Conservation (phyloP, 108 stramenopile genomes). For the Nannochloropsis salina region DNA sequence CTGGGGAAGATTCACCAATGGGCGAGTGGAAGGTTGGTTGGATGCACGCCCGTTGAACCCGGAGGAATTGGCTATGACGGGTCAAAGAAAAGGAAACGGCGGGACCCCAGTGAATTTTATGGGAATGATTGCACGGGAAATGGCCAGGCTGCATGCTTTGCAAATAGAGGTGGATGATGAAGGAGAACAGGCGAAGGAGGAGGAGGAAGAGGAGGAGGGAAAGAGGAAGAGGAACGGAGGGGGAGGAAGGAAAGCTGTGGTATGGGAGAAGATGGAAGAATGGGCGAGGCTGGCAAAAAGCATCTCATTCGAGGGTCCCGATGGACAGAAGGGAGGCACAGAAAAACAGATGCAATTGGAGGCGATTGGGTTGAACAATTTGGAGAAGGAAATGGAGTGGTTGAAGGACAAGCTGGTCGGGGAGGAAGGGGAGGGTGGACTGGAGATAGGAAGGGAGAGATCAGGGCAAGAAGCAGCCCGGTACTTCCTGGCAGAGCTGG, state of each 20-base stretch:
- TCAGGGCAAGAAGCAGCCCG: not conserved
- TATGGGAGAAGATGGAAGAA: not conserved
- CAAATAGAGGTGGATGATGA: not conserved
- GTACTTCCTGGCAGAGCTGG: not conserved
- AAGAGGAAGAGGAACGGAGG: not conserved
- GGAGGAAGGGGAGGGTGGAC: not conserved
- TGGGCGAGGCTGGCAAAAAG: not conserved
- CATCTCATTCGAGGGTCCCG: not conserved
- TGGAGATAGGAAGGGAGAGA: not conserved
- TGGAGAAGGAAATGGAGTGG: not conserved
- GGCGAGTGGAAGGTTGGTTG: constrained; percentile 43
- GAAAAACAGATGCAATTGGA: not conserved
- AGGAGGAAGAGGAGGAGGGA: not conserved
- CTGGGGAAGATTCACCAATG: constrained; percentile 41
- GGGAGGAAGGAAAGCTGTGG: not conserved
- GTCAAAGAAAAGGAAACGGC: constrained; percentile 17
- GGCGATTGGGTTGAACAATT: not conserved
- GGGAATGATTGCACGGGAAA: constrained; percentile 33
- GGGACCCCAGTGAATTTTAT: constrained; percentile 23
- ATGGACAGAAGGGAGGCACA: not conserved
- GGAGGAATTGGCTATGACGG: not conserved
- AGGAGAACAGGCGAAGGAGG: not conserved
- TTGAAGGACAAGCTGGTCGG: not conserved
- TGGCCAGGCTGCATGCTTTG: constrained; percentile 32
- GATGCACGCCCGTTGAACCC: constrained; percentile 2